Base-by-base conservation (phyloP, 805 yeast genomes). In the Ogataea glucozyma region DNA sequence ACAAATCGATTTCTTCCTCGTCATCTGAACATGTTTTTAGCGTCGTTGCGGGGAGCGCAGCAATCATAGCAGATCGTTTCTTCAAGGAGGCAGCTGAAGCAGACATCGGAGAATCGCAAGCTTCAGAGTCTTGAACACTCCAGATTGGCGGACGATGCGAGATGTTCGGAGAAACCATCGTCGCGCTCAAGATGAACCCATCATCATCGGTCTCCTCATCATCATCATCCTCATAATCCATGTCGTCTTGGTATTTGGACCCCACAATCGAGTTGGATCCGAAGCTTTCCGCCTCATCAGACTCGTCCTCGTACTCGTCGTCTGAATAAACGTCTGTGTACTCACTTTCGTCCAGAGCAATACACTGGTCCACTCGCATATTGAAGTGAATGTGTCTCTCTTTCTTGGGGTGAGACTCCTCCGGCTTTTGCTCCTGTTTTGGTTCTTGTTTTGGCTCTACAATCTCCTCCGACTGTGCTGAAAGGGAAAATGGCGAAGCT, bases 301-400 rank as follows among this genome's bases (percentile, higher is more conserved):
- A 51, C 7, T 43, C 48, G 33, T 54, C 51, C n/a, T 54, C 56
- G 23, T 40, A 47, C 21, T 49, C 57, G 29, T 46, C 42, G 18
- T 52, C 59, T 4, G 49, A 44, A 16, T 50, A 49, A 26, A 64
- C 59, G 14, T 65, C 67, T 1, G 59, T 44, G 10, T 32, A 31
- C 21, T 57, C 51, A 34, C 47, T 58, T 10, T 58, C 58, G 44
- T 75, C 80, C 9, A 90, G 61, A 0, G 96, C 90, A 48, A 87
- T 81, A 64, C 99, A 93, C 64, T 93, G 99, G 62, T 88, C 90
- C 23, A 93, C 99, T 41, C 89, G 80, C 60, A 88, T 95, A 62
- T 85, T 93, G 67, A 93, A 93, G 65, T 90, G 98, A 48, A 93
- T 90, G 54, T 78, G 95, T 47, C 95, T 78, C 51, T 68, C 73